A percentile compares a stretch with the other conserved stretches of the same genome.
Conservation (phyloP, 768 basidiomycete genomes). For the Pleurotus ostreatus region DNA sequence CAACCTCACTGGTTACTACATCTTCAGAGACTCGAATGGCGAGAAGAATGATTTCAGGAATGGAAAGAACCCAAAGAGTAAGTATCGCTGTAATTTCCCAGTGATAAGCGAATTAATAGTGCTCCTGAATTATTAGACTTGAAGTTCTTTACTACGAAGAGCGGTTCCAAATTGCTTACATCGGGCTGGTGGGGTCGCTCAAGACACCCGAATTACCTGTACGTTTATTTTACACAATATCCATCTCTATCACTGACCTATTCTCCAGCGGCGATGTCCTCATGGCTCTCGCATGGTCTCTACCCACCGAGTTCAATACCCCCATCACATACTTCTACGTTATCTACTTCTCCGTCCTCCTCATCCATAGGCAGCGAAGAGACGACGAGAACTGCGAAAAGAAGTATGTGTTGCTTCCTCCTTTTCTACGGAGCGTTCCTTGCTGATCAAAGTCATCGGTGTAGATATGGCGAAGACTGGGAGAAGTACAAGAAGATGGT, state of each 20-base stretch:
- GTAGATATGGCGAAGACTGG: conserved; percentile 94
- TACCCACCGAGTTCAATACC: conserved; percentile 87
- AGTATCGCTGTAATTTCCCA: conserved; percentile 12
- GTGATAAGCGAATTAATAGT: not conserved
- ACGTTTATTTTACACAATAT: not conserved
- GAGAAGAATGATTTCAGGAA: conserved; percentile 97
- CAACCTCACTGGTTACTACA: conserved; percentile 78
- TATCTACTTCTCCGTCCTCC: conserved; percentile 81
- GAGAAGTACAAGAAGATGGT: conserved; percentile 83
- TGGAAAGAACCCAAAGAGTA: conserved; percentile 92
- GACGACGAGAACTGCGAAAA: conserved; percentile 90
- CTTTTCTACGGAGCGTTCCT: not conserved
- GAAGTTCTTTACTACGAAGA: conserved; percentile 71
- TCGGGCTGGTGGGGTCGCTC: conserved; percentile 98
- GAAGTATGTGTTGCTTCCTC: conserved; percentile 52
- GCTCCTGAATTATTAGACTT: conserved; percentile 47
- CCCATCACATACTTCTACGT: conserved; percentile 97
- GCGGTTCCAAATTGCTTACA: conserved; percentile 86
- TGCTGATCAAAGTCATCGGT: not conserved
- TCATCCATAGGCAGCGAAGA: conserved; percentile 84
- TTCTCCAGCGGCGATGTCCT: conserved; percentile 69
- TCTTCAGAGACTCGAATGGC: conserved; percentile 84
- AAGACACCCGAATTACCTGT: conserved; percentile 92
- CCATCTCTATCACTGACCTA: not conserved
- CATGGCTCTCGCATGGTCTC: conserved; percentile 90